phyloP scores from a whole-genome alignment of 2,329 filamentous ascomycete species.

The Talaromyces sp. region DNA sequence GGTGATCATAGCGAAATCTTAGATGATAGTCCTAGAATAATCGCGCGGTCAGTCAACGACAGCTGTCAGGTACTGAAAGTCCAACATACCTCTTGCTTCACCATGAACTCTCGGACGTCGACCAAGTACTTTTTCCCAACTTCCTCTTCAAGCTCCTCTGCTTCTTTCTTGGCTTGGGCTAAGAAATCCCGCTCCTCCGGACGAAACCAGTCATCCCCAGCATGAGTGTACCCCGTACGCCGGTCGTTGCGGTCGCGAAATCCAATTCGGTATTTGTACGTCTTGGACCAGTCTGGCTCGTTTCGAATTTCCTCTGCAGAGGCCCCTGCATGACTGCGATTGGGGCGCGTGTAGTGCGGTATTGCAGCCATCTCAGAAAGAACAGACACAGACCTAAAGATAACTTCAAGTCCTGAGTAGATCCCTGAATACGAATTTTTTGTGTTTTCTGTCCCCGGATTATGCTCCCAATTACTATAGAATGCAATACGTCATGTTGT shows the following conservation, averaged over 20 bases:
- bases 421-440: too few species aligned
- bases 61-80: background rate
- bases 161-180: background rate
- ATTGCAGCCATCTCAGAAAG: background rate
- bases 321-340: background rate
- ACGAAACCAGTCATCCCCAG: background rate
- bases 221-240: background rate
- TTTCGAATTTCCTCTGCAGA: slow-evolving; percentile 3
- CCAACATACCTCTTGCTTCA: background rate
- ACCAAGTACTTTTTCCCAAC: background rate
- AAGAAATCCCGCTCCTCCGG: background rate
- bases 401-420: too few species aligned
- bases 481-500: background rate
- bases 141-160: background rate
- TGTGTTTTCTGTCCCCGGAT: too few species aligned
- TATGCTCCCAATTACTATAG: too few species aligned
- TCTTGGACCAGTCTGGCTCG: slow-evolving; percentile 2
- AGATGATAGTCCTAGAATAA: slow-evolving; percentile 40
- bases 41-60: background rate
- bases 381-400: too few species aligned
- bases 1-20: slow-evolving; percentile 40
- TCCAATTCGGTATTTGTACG: background rate
- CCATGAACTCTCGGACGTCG: slow-evolving; percentile 1
- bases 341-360: background rate
- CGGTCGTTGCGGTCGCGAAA: background rate